Conservation (phyloP, 1,284 basidiomycete genomes). For the Trichosporon sp. region DNA sequence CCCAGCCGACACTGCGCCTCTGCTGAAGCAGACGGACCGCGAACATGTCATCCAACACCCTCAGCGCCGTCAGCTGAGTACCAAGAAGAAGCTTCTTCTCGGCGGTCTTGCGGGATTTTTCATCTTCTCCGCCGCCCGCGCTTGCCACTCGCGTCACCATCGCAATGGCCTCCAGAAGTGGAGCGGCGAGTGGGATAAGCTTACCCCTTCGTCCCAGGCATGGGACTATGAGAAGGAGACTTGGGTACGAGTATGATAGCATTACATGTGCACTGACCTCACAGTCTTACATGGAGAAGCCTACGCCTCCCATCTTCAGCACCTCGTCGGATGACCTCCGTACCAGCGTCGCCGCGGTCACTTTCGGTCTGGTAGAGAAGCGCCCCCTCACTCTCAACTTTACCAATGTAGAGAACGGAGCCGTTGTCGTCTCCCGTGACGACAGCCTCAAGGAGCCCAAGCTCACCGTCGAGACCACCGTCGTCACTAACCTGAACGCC, state of each 20-base stretch:
- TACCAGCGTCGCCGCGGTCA: not conserved
- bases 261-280: not conserved
- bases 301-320: not conserved
- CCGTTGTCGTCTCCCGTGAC: conserved; percentile 35
- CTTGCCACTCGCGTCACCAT: conserved; percentile 3
- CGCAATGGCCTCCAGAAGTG: not conserved
- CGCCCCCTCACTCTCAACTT: conserved; percentile 27
- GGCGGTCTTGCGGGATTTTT: not conserved
- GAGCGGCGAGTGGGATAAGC: not conserved
- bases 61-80: conserved; percentile 1
- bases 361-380: not conserved
- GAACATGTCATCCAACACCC: not conserved
- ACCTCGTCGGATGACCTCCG: not conserved
- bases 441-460: conserved; percentile 24
- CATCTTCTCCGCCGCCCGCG: not conserved
- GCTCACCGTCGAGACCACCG: conserved; percentile 37
- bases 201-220: not conserved
- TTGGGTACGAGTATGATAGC: not conserved
- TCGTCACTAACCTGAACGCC: conserved; percentile 23
- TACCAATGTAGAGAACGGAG: conserved; percentile 26
- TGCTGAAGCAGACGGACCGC: not conserved
- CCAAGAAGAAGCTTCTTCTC: conserved; percentile 1
- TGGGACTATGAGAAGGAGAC: not conserved
- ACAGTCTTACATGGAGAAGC: not conserved
- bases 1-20: not conserved